Evolutionary conservation across 768 basidiomycete genomes (phyloP).

Genomic region (Amyloporia xantha): DNA sequence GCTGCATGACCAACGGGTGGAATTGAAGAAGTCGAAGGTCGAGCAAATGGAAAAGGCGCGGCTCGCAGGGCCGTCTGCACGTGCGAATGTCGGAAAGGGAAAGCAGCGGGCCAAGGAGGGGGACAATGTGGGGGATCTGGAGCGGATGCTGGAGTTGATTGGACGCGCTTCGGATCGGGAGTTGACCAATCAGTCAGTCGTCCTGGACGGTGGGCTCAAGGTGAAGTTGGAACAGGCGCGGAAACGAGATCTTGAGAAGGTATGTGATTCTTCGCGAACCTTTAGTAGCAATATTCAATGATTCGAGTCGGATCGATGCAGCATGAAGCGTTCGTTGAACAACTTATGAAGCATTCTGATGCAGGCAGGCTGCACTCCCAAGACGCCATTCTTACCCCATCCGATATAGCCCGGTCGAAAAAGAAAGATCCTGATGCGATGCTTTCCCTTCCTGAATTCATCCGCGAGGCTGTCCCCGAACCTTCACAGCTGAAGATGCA

Average conservation of each 20-base stretch:
- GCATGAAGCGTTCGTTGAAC: conserved; percentile 73
- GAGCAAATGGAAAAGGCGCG: conserved; percentile 71
- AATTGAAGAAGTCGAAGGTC: conserved; percentile 66
- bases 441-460: conserved; percentile 34
- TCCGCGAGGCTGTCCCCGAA: conserved; percentile 29
- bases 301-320: no score
- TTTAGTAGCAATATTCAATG: background rate
- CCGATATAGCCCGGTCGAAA: background rate
- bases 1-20: conserved; percentile 88
- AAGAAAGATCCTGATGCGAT: conserved; percentile 37
- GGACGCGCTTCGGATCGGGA: conserved; percentile 65
- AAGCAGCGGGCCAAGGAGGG: conserved; percentile 42
- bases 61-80: conserved; percentile 28
- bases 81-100: conserved; percentile 26
- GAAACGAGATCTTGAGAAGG: conserved; percentile 58
- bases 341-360: conserved; percentile 62
- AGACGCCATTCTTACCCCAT: conserved; percentile 46
- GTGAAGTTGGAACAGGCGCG: conserved; percentile 47
- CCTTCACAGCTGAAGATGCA: conserved; percentile 21
- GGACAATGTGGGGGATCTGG: conserved; percentile 46
- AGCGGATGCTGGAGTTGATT: conserved; percentile 64
- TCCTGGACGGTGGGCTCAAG: conserved; percentile 56
- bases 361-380: conserved; percentile 73
- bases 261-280: no score
- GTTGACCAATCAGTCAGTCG: conserved; percentile 62